Evolutionary conservation across 108 stramenopile species (phyloP).

Genomic region (Skeletonema marinoi): DNA sequence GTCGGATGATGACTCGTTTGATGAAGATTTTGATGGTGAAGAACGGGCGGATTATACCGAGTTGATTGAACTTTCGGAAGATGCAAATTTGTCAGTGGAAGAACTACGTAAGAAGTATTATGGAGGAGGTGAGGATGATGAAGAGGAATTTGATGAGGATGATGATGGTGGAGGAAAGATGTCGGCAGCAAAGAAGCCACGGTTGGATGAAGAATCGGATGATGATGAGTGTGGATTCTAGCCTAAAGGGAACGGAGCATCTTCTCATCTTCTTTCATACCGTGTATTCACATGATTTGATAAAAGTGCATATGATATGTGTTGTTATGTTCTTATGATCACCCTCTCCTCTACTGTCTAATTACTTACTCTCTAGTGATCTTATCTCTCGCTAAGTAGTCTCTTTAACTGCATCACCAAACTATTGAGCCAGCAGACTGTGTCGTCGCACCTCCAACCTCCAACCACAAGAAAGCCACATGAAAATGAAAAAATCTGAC

Average conservation of each 20-base stretch:
- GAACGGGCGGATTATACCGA: constrained; percentile 54
- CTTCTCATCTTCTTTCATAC: background rate
- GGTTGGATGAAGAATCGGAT: constrained; percentile 38
- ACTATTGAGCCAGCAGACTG: too few species aligned
- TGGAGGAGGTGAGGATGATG: constrained; percentile 38
- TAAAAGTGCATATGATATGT: background rate
- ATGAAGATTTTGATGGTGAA: constrained; percentile 39
- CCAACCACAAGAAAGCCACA: too few species aligned
- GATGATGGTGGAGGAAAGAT: constrained; percentile 13
- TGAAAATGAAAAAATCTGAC: too few species aligned
- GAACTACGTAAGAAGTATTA: constrained; percentile 60
- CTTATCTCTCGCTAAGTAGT: too few species aligned
- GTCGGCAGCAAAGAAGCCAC: constrained; percentile 26
- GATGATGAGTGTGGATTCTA: constrained; percentile 47
- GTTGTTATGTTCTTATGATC: background rate
- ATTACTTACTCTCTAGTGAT: too few species aligned
- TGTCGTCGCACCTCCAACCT: too few species aligned
- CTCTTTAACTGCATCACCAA: too few species aligned
- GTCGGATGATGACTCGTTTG: constrained; percentile 25
- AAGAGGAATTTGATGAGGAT: constrained; percentile 15
- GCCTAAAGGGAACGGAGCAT: background rate
- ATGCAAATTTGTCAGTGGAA: constrained; percentile 62
- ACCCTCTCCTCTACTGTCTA: too few species aligned
- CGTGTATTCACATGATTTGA: background rate
- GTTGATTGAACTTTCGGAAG: constrained; percentile 61